Evolutionary conservation across 2,329 filamentous ascomycete species (phyloP).

Genomic region (Fusarium beomiforme): DNA sequence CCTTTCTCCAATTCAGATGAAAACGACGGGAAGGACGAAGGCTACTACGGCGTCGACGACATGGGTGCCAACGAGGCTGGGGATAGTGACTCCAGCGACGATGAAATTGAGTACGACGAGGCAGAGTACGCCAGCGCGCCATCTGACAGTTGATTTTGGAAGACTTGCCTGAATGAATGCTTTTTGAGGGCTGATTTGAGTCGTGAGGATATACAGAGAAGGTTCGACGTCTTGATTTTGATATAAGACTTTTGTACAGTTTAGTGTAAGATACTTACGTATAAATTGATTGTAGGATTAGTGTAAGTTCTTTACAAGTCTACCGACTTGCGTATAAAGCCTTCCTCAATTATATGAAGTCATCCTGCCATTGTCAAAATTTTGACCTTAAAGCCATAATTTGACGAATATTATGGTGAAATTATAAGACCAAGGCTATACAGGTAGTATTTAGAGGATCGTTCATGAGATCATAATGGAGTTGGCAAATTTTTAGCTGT

Average conservation of each 20-base stretch:
- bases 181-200: background rate
- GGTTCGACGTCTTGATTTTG: background rate
- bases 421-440: no score
- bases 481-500: no score
- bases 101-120: slow-evolving; percentile 39
- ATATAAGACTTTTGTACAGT: background rate
- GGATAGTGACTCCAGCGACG: slow-evolving; percentile 30
- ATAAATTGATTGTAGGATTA: background rate
- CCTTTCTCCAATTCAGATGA: background rate
- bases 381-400: no score
- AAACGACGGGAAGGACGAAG: slow-evolving; percentile 11
- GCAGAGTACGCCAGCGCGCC: slow-evolving; percentile 37
- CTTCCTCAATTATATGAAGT: background rate
- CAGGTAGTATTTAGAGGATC: no score
- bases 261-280: background rate
- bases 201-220: background rate
- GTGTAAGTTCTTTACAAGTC: background rate
- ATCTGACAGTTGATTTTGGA: background rate
- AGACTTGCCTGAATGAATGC: background rate
- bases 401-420: no score
- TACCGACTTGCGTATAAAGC: background rate
- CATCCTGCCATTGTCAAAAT: background rate
- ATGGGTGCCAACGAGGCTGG: slow-evolving; percentile 41
- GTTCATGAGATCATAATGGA: no score
- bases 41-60: slow-evolving; percentile 40